A percentile compares a stretch with the other conserved stretches of the same genome.
phyloP scores from a whole-genome alignment of 768 basidiomycete genomes.

The Psilocybe cyanescens region DNA sequence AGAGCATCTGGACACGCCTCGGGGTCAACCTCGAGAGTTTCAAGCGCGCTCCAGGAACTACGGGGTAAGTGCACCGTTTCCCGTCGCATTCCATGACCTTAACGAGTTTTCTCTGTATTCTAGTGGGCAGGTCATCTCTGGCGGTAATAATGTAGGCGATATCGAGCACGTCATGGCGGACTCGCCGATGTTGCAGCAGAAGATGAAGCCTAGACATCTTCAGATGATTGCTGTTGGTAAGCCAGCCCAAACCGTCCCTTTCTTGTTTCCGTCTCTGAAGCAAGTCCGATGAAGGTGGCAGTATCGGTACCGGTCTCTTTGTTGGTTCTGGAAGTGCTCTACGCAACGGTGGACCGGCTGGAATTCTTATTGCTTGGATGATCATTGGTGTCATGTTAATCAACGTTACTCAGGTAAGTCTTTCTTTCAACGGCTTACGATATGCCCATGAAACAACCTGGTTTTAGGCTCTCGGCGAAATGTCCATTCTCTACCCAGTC shows the following conservation, averaged over 20 bases:
- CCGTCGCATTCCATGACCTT: background rate
- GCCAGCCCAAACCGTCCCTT: constrained; percentile 16
- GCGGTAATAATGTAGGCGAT: constrained; percentile 37
- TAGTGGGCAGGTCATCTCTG: constrained; percentile 43
- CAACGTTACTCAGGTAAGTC: constrained; percentile 46
- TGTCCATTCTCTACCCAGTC: constrained; percentile 51
- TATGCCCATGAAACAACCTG: background rate
- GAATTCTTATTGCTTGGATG: constrained; percentile 47
- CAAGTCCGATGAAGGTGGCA: constrained; percentile 35
- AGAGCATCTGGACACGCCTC: constrained; percentile 46
- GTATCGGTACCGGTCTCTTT: constrained; percentile 53
- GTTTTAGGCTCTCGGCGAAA: constrained; percentile 49
- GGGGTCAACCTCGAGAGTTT: constrained; percentile 47
- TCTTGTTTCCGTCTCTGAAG: background rate
- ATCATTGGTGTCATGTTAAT: constrained; percentile 52
- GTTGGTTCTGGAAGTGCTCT: constrained; percentile 48
- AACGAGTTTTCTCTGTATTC: background rate
- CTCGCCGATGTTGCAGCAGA: constrained; percentile 49
- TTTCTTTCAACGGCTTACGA: background rate
- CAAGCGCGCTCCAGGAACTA: constrained; percentile 50
- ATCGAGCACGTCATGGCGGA: constrained; percentile 40
- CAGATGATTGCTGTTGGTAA: constrained; percentile 53
- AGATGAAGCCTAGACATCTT: constrained; percentile 51
- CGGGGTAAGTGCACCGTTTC: constrained; percentile 37
- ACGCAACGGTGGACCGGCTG: constrained; percentile 44